Base-by-base conservation (phyloP, 306 rosid species). In the Rosa lucieae region DNA sequence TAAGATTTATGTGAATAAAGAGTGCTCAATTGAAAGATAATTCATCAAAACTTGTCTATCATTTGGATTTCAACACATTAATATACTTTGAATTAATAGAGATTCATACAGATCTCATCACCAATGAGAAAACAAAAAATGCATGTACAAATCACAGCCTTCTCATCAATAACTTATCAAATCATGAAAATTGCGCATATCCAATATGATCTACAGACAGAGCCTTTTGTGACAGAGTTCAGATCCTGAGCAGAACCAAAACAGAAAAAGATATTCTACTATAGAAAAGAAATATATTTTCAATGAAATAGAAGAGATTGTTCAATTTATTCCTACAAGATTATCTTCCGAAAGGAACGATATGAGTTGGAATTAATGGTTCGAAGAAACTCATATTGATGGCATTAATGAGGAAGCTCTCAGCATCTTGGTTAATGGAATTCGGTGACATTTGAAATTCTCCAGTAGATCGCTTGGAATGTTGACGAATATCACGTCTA, bases 331-430 rank as follows among this genome's bases (percentile, higher is more conserved):
- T 32, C 35, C 35, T 32, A 32, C 35, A 32, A 32, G 35, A 32
- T 32, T 32, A 32, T 32, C 35, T 32, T 32, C 35, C 35, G 2
- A 32, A 32, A 32, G 35, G 35, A 32, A 32, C 35, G 35, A 32
- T 32, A 32, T 32, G 35, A 32, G 35, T 32, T 32, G 35, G 35
- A 32, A 32, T 32, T 32, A 32, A 32, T 2, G 35, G 97, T 86
- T 92, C 97, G 6, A 92, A 88, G 88, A 94, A 94, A 89, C 85
- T 87, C 97, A 94, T 90, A 80, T 91, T 91, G 74, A 94, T 84
- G 78, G 96, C 97, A 73, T 88, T 90, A 72, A 89, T 93, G 81
- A 94, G 97, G 84, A 92, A 90, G 82, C 87, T 86, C 85, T 90
- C 92, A 0, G 89, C 82, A 78, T 92, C 97, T 85, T 85, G 87